These are phyloP conservation scores for Aspergillus sp. DNA, from an alignment of 2,329 filamentous ascomycete genomes.

Conservation along the genomic window DNA sequence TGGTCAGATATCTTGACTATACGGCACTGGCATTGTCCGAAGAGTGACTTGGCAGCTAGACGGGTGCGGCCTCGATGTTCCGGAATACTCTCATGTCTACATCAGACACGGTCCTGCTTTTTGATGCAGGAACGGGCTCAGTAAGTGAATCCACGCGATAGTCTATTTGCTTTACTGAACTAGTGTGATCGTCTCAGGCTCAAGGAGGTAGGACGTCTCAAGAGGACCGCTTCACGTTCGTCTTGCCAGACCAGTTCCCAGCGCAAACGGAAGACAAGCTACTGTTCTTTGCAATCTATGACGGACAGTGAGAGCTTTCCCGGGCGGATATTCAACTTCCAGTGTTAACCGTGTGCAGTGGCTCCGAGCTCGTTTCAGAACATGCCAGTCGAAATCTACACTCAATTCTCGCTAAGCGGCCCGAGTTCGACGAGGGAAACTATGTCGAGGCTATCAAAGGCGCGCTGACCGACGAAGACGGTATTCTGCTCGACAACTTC, in stretches of 20 bases:
- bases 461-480: slow-evolving; percentile 22
- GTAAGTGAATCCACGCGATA: slow-evolving; percentile 12
- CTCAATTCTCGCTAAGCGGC: slow-evolving; percentile 16
- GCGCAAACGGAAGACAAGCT: slow-evolving; percentile 17
- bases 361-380: slow-evolving; percentile 22
- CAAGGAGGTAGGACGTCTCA: slow-evolving; percentile 21
- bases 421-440: slow-evolving; percentile 20
- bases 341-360: slow-evolving; percentile 18
- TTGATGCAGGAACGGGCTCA: slow-evolving; percentile 23
- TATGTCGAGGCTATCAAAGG: slow-evolving; percentile 22
- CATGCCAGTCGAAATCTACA: slow-evolving; percentile 22
- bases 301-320: slow-evolving; percentile 27
- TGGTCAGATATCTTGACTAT: too few relatives aligned
- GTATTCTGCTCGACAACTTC: slow-evolving; percentile 17
- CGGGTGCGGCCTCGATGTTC: slow-evolving; percentile 11
- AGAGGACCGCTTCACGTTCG: slow-evolving; percentile 22
- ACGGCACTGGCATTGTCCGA: too few relatives aligned
- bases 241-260: slow-evolving; percentile 23
- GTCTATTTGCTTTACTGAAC: background rate
- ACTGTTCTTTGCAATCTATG: slow-evolving; percentile 25
- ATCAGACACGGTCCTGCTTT: slow-evolving; percentile 17
- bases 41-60: slow-evolving; percentile 7
- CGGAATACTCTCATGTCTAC: slow-evolving; percentile 15
- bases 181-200: slow-evolving; percentile 9
- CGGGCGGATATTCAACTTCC: background rate